phyloP scores from a whole-genome alignment of 2,329 filamentous ascomycete genomes.

The Coniochaeta ligniaria region DNA sequence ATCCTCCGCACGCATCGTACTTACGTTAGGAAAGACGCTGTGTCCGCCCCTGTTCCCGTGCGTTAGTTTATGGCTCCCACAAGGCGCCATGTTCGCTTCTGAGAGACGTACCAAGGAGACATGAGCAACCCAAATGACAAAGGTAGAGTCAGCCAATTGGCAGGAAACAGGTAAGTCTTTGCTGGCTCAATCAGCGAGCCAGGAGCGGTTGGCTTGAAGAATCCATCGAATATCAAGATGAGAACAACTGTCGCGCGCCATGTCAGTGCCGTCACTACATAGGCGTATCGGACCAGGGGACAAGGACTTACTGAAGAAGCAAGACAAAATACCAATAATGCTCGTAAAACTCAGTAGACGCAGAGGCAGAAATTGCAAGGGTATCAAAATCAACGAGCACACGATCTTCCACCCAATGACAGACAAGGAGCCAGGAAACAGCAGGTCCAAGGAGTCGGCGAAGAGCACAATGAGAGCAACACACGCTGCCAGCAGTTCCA shows the following conservation, averaged over 20 bases:
- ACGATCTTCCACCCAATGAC: conserved; percentile 76
- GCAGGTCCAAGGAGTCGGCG: conserved; percentile 74
- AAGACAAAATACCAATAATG: conserved; percentile 85
- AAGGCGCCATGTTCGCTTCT: neutral
- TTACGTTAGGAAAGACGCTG: conserved; percentile 70
- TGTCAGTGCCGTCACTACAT: conserved; percentile 2
- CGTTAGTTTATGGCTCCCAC: neutral
- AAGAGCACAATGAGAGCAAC: conserved; percentile 91
- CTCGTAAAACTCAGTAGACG: conserved; percentile 83
- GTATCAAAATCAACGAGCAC: conserved; percentile 70
- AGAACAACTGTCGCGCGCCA: conserved; percentile 55
- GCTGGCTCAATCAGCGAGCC: conserved; percentile 81
- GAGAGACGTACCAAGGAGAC: conserved; percentile 45
- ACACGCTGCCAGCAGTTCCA: conserved; percentile 82
- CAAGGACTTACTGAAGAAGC: conserved; percentile 67
- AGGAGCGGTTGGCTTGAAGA: conserved; percentile 70
- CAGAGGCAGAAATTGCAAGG: conserved; percentile 78
- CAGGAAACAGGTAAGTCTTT: conserved; percentile 71
- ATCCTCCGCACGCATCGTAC: conserved; percentile 3
- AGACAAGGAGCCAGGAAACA: conserved; percentile 63
- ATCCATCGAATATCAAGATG: conserved; percentile 78
- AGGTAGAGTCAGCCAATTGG: conserved; percentile 80
- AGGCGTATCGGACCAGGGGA: neutral
- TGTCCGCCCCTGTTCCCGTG: conserved; percentile 40
- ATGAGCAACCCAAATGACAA: conserved; percentile 87